Conservation (phyloP, 1,284 basidiomycete species). For the Porogramme epimiltina region DNA sequence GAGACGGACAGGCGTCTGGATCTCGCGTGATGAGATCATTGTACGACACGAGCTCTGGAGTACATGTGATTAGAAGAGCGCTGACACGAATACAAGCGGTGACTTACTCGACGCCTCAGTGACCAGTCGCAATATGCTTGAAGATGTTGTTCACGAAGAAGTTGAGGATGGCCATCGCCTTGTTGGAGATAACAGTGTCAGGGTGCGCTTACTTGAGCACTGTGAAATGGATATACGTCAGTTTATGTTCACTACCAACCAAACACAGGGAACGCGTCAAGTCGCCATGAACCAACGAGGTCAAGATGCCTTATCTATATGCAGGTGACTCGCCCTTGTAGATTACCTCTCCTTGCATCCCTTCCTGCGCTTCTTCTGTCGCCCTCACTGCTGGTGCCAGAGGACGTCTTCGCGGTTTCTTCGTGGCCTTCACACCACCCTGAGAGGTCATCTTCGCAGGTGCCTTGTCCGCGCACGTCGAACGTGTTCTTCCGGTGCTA, state of each 20-base stretch:
- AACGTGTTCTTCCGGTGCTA: too few species aligned
- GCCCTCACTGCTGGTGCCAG: constrained; percentile 51
- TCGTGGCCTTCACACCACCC: constrained; percentile 73
- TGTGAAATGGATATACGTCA: constrained; percentile 30
- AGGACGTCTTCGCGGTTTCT: constrained; percentile 81
- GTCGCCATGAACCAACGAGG: too few species aligned
- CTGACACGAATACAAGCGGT: too few species aligned
- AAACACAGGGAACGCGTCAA: neutral
- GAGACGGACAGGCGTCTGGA: constrained; percentile 89
- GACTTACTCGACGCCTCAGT: constrained; percentile 79
- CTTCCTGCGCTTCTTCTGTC: constrained; percentile 90
- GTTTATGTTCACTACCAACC: constrained; percentile 2
- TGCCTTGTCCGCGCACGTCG: too few species aligned
- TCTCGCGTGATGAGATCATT: constrained; percentile 92
- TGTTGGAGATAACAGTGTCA: constrained; percentile 96
- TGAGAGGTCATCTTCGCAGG: constrained; percentile 72
- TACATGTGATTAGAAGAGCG: too few species aligned
- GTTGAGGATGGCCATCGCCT: constrained; percentile 95
- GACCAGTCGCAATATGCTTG: constrained; percentile 90
- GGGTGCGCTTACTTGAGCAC: constrained; percentile 93
- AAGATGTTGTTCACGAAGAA: constrained; percentile 94
- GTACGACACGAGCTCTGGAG: constrained; percentile 90
- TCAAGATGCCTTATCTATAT: neutral
- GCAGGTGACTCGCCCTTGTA: constrained; percentile 74
- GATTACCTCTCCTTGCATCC: constrained; percentile 91